These are phyloP conservation scores for Centrapalus pauciflorus DNA, from an alignment of 129 eudicot genomes.

Conservation along the genomic window DNA sequence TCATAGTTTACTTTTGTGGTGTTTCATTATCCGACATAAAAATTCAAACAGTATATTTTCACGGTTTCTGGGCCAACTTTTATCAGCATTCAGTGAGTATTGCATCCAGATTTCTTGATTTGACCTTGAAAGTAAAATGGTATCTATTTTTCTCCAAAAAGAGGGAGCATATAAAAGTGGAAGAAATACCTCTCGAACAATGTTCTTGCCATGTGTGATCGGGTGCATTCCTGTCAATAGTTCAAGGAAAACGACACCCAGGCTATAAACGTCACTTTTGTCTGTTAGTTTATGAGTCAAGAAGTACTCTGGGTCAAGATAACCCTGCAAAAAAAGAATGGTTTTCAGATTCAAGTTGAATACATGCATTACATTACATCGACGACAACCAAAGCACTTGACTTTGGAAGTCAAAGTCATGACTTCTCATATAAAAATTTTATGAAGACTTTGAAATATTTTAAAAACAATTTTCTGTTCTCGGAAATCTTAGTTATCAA, in stretches of 20 bases:
- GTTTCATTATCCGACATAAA: no score
- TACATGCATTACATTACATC: background rate
- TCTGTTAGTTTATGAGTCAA: conserved; percentile 87
- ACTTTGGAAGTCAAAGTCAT: conserved; percentile 10
- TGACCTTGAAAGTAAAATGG: no score
- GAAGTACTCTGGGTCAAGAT: conserved; percentile 92
- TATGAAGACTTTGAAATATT: background rate
- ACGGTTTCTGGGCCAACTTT: no score
- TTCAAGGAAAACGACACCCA: conserved; percentile 86
- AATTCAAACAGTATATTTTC: no score
- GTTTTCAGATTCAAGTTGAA: background rate
- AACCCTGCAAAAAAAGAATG: conserved; percentile 54
- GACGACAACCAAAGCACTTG: no score
- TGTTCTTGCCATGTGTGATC: conserved; percentile 85
- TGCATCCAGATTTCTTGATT: no score
- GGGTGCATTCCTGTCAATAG: conserved; percentile 85
- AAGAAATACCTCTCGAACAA: conserved; percentile 90
- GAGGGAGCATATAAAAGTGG: no score
- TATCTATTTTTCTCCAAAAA: no score
- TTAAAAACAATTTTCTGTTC: background rate
- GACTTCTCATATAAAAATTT: background rate
- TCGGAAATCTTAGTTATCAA: background rate
- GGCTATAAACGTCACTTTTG: conserved; percentile 91
- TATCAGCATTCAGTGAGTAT: no score
- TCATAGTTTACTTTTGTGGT: no score